These are phyloP conservation scores for Sporothrix humicola DNA, from an alignment of 2,329 filamentous ascomycete genomes.

Conservation along the genomic window DNA sequence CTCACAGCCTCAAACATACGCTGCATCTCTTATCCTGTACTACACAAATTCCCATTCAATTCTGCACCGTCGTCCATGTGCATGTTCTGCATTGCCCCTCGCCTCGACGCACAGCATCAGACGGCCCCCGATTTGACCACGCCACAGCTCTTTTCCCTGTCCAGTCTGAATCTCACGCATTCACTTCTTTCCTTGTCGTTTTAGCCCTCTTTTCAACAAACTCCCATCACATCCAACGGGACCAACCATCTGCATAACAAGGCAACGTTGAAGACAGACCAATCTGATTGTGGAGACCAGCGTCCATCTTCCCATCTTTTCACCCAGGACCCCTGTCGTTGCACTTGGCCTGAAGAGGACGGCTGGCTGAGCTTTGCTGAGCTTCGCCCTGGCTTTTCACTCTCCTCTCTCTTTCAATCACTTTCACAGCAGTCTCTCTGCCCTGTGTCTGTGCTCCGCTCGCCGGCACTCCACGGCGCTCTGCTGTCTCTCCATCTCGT, in stretches of 20 bases:
- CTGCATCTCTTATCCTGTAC: not conserved
- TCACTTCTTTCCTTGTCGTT: not conserved
- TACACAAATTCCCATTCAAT: not conserved
- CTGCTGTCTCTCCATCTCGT: slow-evolving; percentile 24
- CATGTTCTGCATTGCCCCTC: slow-evolving; percentile 23
- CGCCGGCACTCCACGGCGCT: slow-evolving; percentile 7
- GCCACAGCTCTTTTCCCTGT: not conserved
- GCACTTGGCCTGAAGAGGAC: slow-evolving; percentile 1
- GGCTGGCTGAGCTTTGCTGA: slow-evolving; percentile 15
- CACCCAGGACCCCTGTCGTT: not conserved
- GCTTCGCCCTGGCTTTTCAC: not conserved
- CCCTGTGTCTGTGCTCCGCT: not conserved
- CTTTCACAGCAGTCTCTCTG: not conserved
- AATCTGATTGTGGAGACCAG: not conserved
- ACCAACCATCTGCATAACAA: slow-evolving; percentile 29
- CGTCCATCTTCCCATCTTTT: not conserved
- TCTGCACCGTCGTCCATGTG: not conserved
- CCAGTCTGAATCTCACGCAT: not conserved
- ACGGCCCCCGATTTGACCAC: slow-evolving; percentile 22
- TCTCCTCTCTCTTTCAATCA: not conserved
- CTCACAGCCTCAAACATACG: slow-evolving; percentile 17
- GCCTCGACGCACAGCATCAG: slow-evolving; percentile 20
- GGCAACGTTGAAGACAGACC: slow-evolving; percentile 21
- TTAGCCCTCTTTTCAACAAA: slow-evolving; percentile 12
- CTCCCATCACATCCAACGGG: slow-evolving; percentile 31